phyloP scores from a whole-genome alignment of 208 protist species.

The Leishmania martiniquensis region DNA sequence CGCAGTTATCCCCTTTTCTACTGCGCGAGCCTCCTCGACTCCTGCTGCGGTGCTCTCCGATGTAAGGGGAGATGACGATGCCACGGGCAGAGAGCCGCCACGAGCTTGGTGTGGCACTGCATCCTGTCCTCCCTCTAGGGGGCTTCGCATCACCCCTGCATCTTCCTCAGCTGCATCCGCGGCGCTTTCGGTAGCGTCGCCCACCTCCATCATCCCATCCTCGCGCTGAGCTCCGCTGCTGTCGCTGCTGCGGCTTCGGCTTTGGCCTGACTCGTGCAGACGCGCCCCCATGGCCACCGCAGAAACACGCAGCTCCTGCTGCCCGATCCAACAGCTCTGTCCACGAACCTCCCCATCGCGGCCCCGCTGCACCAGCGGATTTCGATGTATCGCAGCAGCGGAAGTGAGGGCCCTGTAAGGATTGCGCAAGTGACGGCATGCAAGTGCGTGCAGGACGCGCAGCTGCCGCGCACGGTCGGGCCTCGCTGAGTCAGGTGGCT shows the following conservation, averaged over 20 bases:
- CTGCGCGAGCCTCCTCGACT: background rate
- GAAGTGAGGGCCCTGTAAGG: background rate
- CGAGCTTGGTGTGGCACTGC: background rate
- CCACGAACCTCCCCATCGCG: background rate
- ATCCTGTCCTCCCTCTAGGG: background rate
- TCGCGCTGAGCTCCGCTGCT: background rate
- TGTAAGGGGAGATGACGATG: background rate
- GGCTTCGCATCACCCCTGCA: background rate
- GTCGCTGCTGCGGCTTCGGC: background rate
- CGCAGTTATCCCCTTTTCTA: background rate
- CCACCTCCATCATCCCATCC: background rate
- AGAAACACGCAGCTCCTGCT: constrained; percentile 9
- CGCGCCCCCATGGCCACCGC: background rate
- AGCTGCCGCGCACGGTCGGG: background rate
- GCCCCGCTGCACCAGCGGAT: background rate
- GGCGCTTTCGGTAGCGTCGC: background rate
- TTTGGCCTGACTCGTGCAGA: background rate
- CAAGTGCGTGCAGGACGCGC: constrained; percentile 15
- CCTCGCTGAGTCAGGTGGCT: background rate
- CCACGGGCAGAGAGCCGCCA: background rate
- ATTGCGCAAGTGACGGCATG: constrained; percentile 5
- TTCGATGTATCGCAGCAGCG: background rate
- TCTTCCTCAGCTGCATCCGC: background rate
- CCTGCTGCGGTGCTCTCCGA: background rate
- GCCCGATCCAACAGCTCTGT: constrained; percentile 1